phyloP scores from a whole-genome alignment of 257 asterid species.

The Gynochthodes officinalis region DNA sequence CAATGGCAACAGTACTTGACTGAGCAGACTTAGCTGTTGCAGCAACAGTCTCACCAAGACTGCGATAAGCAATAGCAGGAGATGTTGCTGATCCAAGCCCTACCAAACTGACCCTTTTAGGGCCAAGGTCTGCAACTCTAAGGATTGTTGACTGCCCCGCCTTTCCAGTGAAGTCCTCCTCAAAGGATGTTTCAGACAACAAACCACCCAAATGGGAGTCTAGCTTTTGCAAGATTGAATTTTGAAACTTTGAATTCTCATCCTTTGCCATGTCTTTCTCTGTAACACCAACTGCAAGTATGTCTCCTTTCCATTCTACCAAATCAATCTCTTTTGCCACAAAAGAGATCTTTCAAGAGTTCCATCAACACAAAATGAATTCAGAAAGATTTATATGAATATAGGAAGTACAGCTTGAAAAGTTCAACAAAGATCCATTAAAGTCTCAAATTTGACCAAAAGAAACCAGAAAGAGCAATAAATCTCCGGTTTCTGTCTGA shows the following conservation, averaged over 20 bases:
- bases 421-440: not conserved
- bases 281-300: conserved; percentile 84
- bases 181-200: conserved; percentile 70
- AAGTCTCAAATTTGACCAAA: not conserved
- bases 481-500: not conserved
- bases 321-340: conserved; percentile 80
- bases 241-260: conserved; percentile 66
- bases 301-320: conserved; percentile 96
- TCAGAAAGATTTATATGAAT: conserved; percentile 15
- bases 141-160: conserved; percentile 80
- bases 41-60: conserved; percentile 93
- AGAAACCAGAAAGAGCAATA: not conserved
- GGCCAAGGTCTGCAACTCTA: conserved; percentile 71
- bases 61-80: conserved; percentile 52
- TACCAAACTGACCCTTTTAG: conserved; percentile 73
- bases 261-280: conserved; percentile 83
- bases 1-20: conserved; percentile 70
- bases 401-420: not conserved
- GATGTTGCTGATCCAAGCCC: conserved; percentile 72
- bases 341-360: conserved; percentile 60
- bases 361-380: conserved; percentile 10
- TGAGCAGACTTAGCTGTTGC: conserved; percentile 77
- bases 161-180: conserved; percentile 93
- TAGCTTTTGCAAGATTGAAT: conserved; percentile 60
- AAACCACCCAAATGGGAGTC: conserved; percentile 72